phyloP scores from a whole-genome alignment of 139 green algal species.

The Chlorella sp. region DNA sequence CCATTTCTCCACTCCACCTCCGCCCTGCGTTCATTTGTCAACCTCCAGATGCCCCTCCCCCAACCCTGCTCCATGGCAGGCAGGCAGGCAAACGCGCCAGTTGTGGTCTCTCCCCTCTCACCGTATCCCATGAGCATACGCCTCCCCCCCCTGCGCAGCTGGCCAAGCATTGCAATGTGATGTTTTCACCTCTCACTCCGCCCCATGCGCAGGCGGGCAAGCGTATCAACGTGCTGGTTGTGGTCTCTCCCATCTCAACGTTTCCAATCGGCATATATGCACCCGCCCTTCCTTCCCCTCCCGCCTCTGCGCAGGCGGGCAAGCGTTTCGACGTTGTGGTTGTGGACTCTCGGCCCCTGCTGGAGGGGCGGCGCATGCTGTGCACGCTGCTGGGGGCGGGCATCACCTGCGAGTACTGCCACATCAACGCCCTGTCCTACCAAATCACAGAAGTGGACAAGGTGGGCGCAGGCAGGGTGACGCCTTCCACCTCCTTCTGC shows the following conservation, averaged over 20 bases:
- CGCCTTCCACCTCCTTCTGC: no score
- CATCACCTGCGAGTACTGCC: slow-evolving; percentile 83
- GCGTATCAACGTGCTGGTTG: no score
- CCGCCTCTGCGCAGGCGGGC: slow-evolving; percentile 31
- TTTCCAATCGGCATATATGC: neutral
- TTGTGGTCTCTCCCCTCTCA: no score
- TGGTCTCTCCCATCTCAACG: no score
- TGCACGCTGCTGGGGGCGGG: slow-evolving; percentile 60
- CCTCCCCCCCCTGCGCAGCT: no score
- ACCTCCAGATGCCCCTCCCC: no score
- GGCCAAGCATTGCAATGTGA: no score
- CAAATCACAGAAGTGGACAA: slow-evolving; percentile 84
- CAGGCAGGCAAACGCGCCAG: neutral
- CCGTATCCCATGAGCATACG: neutral
- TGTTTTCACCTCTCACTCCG: no score
- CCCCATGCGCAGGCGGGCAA: neutral
- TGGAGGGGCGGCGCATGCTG: slow-evolving; percentile 82
- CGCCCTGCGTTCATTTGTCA: no score
- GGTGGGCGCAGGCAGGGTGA: slow-evolving; percentile 39
- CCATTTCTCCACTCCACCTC: no score
- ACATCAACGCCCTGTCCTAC: slow-evolving; percentile 82
- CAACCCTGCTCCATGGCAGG: no score
- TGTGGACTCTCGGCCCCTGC: slow-evolving; percentile 82
- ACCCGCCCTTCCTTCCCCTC: neutral
- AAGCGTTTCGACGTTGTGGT: slow-evolving; percentile 87